These are phyloP conservation scores for Dissoconium aciculare DNA, from an alignment of 2,329 filamentous ascomycete species.

Conservation along the genomic window DNA sequence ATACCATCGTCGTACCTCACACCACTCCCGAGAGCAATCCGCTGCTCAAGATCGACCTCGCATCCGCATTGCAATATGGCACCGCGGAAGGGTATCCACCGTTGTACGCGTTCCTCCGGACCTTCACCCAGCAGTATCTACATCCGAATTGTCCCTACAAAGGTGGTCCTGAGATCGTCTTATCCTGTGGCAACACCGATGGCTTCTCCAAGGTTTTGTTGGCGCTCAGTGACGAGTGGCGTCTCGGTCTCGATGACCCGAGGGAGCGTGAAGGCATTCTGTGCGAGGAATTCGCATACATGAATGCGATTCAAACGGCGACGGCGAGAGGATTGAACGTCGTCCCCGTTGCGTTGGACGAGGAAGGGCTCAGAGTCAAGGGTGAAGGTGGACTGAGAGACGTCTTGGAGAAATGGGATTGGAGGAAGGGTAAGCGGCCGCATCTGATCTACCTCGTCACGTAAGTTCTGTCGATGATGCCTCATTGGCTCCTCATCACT, in stretches of 20 bases:
- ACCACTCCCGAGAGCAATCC: slow-evolving; percentile 43
- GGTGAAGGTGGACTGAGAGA: slow-evolving; percentile 63
- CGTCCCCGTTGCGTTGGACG: slow-evolving; percentile 60
- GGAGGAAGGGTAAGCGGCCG: slow-evolving; percentile 55
- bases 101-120: slow-evolving; percentile 59
- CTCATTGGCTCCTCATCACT: not conserved
- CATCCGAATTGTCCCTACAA: slow-evolving; percentile 71
- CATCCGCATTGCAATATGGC: slow-evolving; percentile 75
- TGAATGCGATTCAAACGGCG: slow-evolving; percentile 55
- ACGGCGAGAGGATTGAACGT: slow-evolving; percentile 56
- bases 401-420: slow-evolving; percentile 71
- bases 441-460: slow-evolving; percentile 83
- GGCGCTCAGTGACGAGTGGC: slow-evolving; percentile 63
- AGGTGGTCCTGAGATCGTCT: slow-evolving; percentile 58
- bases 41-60: slow-evolving; percentile 60
- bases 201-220: slow-evolving; percentile 67
- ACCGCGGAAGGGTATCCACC: slow-evolving; percentile 68
- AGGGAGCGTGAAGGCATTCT: slow-evolving; percentile 61
- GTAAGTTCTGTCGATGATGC: too few species aligned
- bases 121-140: slow-evolving; percentile 61
- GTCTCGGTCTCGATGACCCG: slow-evolving; percentile 49
- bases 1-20: slow-evolving; percentile 54
- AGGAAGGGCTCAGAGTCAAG: slow-evolving; percentile 59
- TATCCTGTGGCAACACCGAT: slow-evolving; percentile 74
- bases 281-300: slow-evolving; percentile 68